These are phyloP conservation scores for Ramularia collo-cygni DNA, from an alignment of 2,329 filamentous ascomycete species.

Conservation along the genomic window DNA sequence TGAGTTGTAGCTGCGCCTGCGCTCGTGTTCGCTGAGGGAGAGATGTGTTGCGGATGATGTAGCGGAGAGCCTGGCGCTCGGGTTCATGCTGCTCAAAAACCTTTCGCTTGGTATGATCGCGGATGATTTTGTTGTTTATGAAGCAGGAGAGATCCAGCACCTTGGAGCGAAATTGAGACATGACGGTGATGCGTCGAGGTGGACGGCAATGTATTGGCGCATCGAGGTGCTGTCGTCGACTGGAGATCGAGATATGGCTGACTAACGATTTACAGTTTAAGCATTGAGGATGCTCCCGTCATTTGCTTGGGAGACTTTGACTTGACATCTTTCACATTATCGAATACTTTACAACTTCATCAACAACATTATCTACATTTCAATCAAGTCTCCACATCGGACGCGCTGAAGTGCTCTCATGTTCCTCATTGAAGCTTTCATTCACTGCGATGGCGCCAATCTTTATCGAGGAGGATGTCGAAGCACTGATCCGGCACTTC, in stretches of 20 bases:
- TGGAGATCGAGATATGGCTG: background rate
- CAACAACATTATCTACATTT: too few species aligned
- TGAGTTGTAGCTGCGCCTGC: slow-evolving; percentile 85
- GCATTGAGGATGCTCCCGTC: too few species aligned
- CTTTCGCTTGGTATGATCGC: slow-evolving; percentile 95
- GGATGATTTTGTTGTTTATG: slow-evolving; percentile 77
- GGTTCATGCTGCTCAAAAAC: slow-evolving; percentile 81
- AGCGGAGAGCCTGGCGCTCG: slow-evolving; percentile 74
- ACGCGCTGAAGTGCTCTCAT: too few species aligned
- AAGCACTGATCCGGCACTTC: slow-evolving; percentile 21
- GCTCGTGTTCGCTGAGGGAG: slow-evolving; percentile 75
- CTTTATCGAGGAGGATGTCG: slow-evolving; percentile 24
- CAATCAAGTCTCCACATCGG: too few species aligned
- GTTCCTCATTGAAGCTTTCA: background rate
- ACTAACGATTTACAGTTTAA: too few species aligned
- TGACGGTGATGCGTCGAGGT: slow-evolving; percentile 15
- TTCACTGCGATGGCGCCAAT: slow-evolving; percentile 17
- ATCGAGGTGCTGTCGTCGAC: background rate
- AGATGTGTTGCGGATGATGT: slow-evolving; percentile 87
- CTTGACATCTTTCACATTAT: too few species aligned
- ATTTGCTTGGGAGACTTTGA: too few species aligned
- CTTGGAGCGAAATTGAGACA: slow-evolving; percentile 72
- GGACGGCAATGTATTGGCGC: background rate
- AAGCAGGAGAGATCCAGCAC: slow-evolving; percentile 85
- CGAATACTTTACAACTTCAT: too few species aligned